Base-by-base conservation (phyloP, 352 stramenopile genomes). In the Pythium rhizo-oryzae region DNA sequence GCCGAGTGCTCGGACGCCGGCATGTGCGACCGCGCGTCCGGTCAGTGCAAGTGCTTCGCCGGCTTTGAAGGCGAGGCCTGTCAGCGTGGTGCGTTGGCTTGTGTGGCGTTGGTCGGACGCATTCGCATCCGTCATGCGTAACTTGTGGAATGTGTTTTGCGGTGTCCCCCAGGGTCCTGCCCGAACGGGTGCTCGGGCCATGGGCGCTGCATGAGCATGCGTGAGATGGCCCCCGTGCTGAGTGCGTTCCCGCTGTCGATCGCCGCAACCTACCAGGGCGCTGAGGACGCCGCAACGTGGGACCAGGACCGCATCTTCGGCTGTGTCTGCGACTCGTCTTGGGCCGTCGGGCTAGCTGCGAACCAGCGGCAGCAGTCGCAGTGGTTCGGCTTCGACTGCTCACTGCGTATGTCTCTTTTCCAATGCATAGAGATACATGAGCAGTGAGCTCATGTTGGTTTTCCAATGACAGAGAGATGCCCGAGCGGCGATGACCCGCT, bases 341-440 rank as follows among this genome's bases (percentile, higher is more conserved):
- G 85, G 85, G 33, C 70, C 0, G 88, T 96, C 4, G 85, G 86
- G 8, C 78, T 98, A 1, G 90, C 54, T 2, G 39, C 65, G 1
- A 89, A 80, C 1, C 65, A 98, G 62, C 82, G 76, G 4, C 93
- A 98, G 66, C 77, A 87, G 37, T 74, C 88, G 4, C 71, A 98
- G 71, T 97, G 86, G 81, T 98, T 98, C 63, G 91, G 91, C 8
- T 68, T 84, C 19, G 90, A 96, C 57, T 98, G 92, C 70, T 96
- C 89, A 11, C 65, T 77, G 59, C 72, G 87, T 92, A 69, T 19
- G 53, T 16, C 12, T 35, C 35, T 35, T n/a, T 41, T 15, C 1
- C 35, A 1, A 33, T 2, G 2, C 6, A 33, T 33, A 33, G 28
- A 21, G 1, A n/a, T n/a, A 47, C 15, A n/a, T n/a, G 3, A 33